phyloP scores from a whole-genome alignment of 1,284 basidiomycete genomes.

The Cryptococcus depauperatus region DNA sequence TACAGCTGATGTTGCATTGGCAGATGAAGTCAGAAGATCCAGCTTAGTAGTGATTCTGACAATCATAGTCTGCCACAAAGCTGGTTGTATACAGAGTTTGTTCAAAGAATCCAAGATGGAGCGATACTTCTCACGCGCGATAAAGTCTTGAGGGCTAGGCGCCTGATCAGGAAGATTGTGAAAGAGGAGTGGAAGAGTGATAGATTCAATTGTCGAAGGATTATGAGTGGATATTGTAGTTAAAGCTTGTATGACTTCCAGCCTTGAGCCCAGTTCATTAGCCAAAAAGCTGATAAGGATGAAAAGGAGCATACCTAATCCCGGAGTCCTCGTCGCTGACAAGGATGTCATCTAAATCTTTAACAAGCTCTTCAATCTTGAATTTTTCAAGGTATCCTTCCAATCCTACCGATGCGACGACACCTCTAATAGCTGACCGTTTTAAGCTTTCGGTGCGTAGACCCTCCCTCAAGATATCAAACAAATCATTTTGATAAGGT shows the following conservation, averaged over 20 bases:
- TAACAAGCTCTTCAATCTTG: slow-evolving; percentile 72
- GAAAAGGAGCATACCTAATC: slow-evolving; percentile 47
- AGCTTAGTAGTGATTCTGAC: slow-evolving; percentile 72
- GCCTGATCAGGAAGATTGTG: slow-evolving; percentile 60
- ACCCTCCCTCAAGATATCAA: slow-evolving; percentile 38
- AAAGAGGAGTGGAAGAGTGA: slow-evolving; percentile 74
- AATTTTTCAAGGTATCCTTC: slow-evolving; percentile 56
- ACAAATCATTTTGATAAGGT: slow-evolving; percentile 65
- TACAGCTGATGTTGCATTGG: not conserved
- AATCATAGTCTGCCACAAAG: slow-evolving; percentile 76
- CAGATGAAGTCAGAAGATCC: slow-evolving; percentile 50
- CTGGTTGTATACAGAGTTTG: slow-evolving; percentile 63
- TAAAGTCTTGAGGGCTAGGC: slow-evolving; percentile 53
- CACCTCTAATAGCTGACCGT: slow-evolving; percentile 50
- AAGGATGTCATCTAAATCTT: slow-evolving; percentile 62
- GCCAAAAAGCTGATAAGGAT: slow-evolving; percentile 8
- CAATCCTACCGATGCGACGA: slow-evolving; percentile 59
- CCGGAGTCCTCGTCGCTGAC: slow-evolving; percentile 55
- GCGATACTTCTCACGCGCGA: slow-evolving; percentile 58
- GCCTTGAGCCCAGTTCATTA: slow-evolving; percentile 36
- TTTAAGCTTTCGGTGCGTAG: slow-evolving; percentile 50
- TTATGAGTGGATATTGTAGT: slow-evolving; percentile 57
- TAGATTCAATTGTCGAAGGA: slow-evolving; percentile 62
- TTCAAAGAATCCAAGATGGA: slow-evolving; percentile 63
- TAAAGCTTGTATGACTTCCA: slow-evolving; percentile 61